These are phyloP conservation scores for Staphylotrichum longicolle DNA, from an alignment of 495 filamentous ascomycete species.

Conservation along the genomic window DNA sequence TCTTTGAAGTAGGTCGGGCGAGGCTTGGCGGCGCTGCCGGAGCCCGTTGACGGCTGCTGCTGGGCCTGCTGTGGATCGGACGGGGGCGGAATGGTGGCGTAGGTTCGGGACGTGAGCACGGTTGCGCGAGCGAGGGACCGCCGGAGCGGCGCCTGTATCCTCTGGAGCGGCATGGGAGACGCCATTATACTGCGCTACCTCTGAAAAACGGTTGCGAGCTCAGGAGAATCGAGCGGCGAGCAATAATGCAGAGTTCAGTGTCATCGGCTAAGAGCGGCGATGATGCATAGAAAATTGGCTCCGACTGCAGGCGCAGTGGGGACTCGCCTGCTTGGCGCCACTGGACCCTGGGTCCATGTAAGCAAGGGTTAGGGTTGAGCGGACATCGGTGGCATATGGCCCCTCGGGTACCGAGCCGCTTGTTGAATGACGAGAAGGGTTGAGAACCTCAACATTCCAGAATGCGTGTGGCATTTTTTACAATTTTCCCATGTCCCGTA, in stretches of 20 bases:
- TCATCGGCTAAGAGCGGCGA: constrained; percentile 16
- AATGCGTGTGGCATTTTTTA: too few relatives aligned
- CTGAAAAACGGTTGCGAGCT: neutral
- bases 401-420: too few relatives aligned
- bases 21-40: constrained; percentile 24
- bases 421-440: too few relatives aligned
- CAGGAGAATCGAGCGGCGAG: neutral
- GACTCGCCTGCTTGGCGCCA: constrained; percentile 16
- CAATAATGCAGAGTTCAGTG: neutral
- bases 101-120: constrained; percentile 26
- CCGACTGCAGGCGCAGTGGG: constrained; percentile 5
- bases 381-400: too few relatives aligned
- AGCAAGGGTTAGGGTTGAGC: constrained; percentile 22
- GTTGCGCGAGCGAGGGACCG: constrained; percentile 31
- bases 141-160: constrained; percentile 36
- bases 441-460: too few relatives aligned
- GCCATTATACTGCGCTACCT: constrained; percentile 26
- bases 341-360: neutral
- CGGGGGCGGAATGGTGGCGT: constrained; percentile 34
- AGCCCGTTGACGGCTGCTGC: constrained; percentile 7
- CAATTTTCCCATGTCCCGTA: too few relatives aligned
- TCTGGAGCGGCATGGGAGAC: constrained; percentile 32
- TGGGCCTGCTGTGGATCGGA: constrained; percentile 21
- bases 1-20: constrained; percentile 76
- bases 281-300: constrained; percentile 16